Evolutionary conservation across 2,329 filamentous ascomycete species (phyloP), one percentile per base, ranked within the genome.

Genomic region (Calonectria leucothoes): DNA sequence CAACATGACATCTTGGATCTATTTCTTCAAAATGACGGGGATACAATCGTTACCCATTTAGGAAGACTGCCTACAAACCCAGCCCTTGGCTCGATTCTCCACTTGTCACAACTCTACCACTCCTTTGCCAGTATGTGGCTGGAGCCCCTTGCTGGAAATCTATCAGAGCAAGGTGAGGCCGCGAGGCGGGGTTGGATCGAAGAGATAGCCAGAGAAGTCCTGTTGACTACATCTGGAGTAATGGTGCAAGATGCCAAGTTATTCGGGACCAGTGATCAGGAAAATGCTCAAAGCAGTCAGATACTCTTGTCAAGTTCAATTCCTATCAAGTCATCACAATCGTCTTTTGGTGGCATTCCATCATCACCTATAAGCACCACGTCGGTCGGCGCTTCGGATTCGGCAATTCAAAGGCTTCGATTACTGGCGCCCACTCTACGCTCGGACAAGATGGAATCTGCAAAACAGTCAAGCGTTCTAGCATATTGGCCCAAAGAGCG

Each of bases 401-500:
- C 74, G 27, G 82, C 83, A 4, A 75, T 85, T 39, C 78, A 80
- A n/a, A 82, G 85, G 17, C 78, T 86, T 1, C 80, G 79, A 31
- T 80, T 85, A 2, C 81, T 86, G 8, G 81, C 81, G 2, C 80
- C 84, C 6, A 81, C 80, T 0, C 49, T 86, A 2, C 72, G 77
- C 15, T 51, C 80, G 0, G 79, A 78, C 2, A 80, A 78, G 27
- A 71, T 82, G 64, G 79, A 77, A 6, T 72, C 76, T 8, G 77
- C 79, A 23, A 82, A 81, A 39, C 76, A 79, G 31, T 79, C 82
- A 3, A 78, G 74, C 5, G 71, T 86, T 1, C 77, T 87, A 1
- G 80, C 83, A 6, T 82, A 82, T 73, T 87, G 86, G 86, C 86
- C 86, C 1, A 77, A 80, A 2, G 81, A 85, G 59, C 82, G 83